These are phyloP conservation scores for Plasmodium inui DNA, from an alignment of 169 alveolate genomes.

Conservation along the genomic window DNA sequence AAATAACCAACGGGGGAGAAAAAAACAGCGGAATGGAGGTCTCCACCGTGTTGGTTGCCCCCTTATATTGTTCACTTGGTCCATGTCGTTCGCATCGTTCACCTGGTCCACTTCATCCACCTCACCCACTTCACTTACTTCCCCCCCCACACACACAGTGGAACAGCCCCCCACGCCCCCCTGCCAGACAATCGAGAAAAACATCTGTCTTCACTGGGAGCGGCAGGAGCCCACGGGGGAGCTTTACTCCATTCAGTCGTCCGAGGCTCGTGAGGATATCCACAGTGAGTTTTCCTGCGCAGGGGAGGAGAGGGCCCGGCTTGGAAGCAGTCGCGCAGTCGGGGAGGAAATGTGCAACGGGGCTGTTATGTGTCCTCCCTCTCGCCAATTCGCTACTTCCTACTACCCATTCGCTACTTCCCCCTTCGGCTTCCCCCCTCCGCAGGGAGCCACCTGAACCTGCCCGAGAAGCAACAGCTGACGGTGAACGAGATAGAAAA, in stretches of 20 bases:
- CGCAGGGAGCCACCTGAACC: neutral
- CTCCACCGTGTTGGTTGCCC: neutral
- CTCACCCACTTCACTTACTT: neutral
- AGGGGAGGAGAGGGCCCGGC: neutral
- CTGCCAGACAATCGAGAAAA: neutral
- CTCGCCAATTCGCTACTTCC: no score
- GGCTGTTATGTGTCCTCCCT: neutral
- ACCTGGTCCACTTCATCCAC: neutral
- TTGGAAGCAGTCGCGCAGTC: neutral
- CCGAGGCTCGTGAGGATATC: neutral
- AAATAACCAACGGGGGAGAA: neutral
- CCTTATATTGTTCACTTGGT: neutral
- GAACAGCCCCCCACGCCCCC: neutral
- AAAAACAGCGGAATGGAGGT: neutral
- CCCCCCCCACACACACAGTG: neutral
- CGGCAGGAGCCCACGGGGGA: neutral
- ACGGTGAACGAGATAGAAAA: slow-evolving; percentile 46
- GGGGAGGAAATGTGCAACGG: neutral
- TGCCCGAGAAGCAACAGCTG: slow-evolving; percentile 48
- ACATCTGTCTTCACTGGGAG: neutral
- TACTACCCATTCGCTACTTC: no score
- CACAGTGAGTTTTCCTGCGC: neutral
- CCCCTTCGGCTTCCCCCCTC: neutral
- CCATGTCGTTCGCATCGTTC: neutral
- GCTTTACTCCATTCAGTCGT: neutral